phyloP scores from a whole-genome alignment of 768 basidiomycete species.

The Nevesoporus exiguus region DNA sequence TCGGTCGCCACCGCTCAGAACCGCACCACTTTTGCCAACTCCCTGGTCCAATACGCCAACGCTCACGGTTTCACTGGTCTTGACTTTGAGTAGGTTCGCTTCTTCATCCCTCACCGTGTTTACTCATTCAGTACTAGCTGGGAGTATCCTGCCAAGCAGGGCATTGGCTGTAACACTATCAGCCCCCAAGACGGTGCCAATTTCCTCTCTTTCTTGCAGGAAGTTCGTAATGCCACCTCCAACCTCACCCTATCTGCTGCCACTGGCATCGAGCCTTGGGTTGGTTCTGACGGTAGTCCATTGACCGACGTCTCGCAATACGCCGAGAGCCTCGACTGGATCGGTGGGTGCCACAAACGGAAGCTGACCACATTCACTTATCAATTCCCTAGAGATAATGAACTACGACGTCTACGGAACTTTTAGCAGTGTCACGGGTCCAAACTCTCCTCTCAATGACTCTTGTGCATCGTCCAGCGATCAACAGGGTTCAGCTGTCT shows the following conservation, averaged over 20 bases:
- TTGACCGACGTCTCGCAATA: slow-evolving; percentile 63
- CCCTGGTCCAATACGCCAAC: slow-evolving; percentile 46
- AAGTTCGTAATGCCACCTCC: slow-evolving; percentile 52
- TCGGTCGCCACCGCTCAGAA: slow-evolving; percentile 52
- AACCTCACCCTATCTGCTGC: slow-evolving; percentile 74
- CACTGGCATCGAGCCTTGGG: slow-evolving; percentile 62
- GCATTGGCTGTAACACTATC: slow-evolving; percentile 67
- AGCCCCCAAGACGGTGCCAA: slow-evolving; percentile 69
- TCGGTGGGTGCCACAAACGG: slow-evolving; percentile 39
- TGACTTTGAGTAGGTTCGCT: slow-evolving; percentile 57
- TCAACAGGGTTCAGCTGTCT: slow-evolving; percentile 71
- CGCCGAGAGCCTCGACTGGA: slow-evolving; percentile 68
- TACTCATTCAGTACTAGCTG: slow-evolving; percentile 46
- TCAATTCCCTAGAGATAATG: slow-evolving; percentile 56
- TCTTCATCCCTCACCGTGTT: background rate
- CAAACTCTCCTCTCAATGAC: slow-evolving; percentile 83
- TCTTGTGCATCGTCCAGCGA: slow-evolving; percentile 58
- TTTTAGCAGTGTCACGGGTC: slow-evolving; percentile 56
- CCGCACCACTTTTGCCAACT: slow-evolving; percentile 55
- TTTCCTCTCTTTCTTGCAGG: slow-evolving; percentile 71
- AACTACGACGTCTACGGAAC: slow-evolving; percentile 65
- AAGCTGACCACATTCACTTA: background rate
- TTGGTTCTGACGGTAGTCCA: slow-evolving; percentile 52
- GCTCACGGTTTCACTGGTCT: slow-evolving; percentile 57
- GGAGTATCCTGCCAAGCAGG: slow-evolving; percentile 77